A percentile compares a stretch with the other conserved stretches of the same genome.
Evolutionary conservation across 257 asterid genomes (phyloP).

Genomic region (Solanum tacnaense): DNA sequence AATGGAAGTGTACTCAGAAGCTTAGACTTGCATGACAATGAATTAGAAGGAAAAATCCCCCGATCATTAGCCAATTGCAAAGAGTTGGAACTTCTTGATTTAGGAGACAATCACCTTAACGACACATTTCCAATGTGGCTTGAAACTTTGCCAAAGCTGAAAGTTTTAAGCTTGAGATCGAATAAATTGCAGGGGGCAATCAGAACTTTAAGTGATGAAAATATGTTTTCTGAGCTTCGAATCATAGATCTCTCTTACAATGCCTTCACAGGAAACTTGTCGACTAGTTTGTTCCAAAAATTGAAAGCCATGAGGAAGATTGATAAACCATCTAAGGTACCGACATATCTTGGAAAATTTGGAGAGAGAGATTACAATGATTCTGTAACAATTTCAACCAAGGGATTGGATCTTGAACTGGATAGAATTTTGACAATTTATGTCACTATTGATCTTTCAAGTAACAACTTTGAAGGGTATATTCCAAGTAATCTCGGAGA

Average conservation of each 20-base stretch:
- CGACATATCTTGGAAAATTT: not conserved
- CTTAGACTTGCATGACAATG: too few species aligned
- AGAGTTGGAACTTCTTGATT: not conserved
- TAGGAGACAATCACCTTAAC: not conserved
- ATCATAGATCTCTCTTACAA: not conserved
- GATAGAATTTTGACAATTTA: not conserved
- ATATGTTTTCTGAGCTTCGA: not conserved
- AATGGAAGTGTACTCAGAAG: too few species aligned
- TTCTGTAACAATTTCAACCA: not conserved
- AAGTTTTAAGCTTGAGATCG: not conserved
- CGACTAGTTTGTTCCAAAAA: not conserved
- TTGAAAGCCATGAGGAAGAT: not conserved
- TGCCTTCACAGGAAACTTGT: not conserved
- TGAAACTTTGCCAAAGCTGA: not conserved
- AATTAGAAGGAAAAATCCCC: too few species aligned
- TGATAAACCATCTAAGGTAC: not conserved
- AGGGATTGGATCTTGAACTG: not conserved
- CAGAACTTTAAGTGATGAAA: not conserved
- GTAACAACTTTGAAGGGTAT: not conserved
- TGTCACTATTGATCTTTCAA: not conserved
- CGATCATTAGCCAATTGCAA: not conserved
- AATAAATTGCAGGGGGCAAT: not conserved
- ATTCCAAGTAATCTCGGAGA: not conserved
- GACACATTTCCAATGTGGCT: not conserved
- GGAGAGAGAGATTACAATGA: not conserved